Evolutionary conservation across 306 rosid species (phyloP).

Genomic region (Alnus glutinosa): DNA sequence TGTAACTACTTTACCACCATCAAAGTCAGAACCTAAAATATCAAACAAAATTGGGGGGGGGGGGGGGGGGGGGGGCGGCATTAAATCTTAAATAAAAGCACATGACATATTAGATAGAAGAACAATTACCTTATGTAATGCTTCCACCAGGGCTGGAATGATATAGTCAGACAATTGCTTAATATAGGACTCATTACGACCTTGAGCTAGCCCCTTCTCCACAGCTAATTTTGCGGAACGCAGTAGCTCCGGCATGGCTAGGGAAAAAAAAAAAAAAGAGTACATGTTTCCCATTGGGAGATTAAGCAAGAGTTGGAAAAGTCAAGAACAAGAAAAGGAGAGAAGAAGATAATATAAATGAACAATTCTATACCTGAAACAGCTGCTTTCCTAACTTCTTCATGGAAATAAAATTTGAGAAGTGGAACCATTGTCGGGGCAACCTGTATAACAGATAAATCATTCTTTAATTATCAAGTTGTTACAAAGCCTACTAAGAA

Average conservation of each 20-base stretch:
- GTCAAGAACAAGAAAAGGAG: conserved; percentile 1
- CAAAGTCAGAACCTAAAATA: no score
- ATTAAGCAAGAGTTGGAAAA: conserved; percentile 10
- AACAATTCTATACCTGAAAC: conserved; percentile 69
- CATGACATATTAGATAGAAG: neutral
- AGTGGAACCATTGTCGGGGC: conserved; percentile 95
- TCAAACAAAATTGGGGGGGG: no score
- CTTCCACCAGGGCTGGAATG: conserved; percentile 94
- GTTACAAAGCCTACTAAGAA: neutral
- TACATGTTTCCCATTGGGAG: conserved; percentile 24
- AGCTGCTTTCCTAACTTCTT: conserved; percentile 98
- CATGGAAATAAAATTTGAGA: conserved; percentile 93
- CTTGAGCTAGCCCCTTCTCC: conserved; percentile 93
- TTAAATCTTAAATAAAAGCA: no score
- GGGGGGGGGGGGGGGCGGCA: no score
- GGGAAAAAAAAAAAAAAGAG: conserved; percentile 1
- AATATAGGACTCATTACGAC: conserved; percentile 78
- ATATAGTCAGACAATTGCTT: conserved; percentile 87
- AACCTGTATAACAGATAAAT: conserved; percentile 53
- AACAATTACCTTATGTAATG: conserved; percentile 76
- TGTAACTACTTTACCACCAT: conserved; percentile 22
- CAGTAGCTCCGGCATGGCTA: conserved; percentile 97
- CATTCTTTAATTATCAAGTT: conserved; percentile 7
- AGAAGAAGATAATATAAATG: conserved; percentile 8
- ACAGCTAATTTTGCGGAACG: conserved; percentile 94